Base-by-base conservation (phyloP, 2,329 filamentous ascomycete genomes). In the Colletotrichum magnum region DNA sequence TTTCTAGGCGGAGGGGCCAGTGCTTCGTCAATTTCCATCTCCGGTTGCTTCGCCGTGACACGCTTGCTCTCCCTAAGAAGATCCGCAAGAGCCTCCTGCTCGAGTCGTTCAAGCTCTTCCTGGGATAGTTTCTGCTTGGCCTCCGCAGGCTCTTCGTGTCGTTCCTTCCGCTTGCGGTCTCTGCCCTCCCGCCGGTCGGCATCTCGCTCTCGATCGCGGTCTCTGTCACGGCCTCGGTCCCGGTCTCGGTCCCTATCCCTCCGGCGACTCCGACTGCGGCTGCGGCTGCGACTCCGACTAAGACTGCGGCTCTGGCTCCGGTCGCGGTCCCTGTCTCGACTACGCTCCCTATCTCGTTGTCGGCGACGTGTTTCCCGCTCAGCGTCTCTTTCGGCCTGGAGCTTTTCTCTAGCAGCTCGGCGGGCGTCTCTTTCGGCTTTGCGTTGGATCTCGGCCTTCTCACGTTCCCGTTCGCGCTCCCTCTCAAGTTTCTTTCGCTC, bases 51-150 rank as follows among this genome's bases (percentile, higher is more conserved):
- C 3, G 81, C 79, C 4, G 81, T 77, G 28, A 82, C 80, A 51
- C 84, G 84, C 61, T 84, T 88, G 77, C 87, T 89, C 73, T 90
- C 88, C n/a, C 88, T 83, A 13, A 90, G 77, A 15, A 90, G 81
- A 69, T 90, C 86, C 21, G 85, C 86, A 68, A 90, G 78, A 1
- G 88, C 88, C 72, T 89, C 86, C 73, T 86, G 84, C 73, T 90
- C 88, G 7, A 90, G 81, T 18, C 84, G 82, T 62, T 89, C 85
- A 28, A 87, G 84, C 47, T 90, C 87, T 72, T 90, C 88, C 69
- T 88, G 86, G 6, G 87, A 86, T 12, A 90, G 82, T 57, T 86
- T 82, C 74, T 88, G 85, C 76, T 87, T 86, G 48, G 83, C 75
- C 50, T 86, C 81, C 64, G 84, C 84, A 0, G 85, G 77, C 45